Conservation (phyloP, 2,329 filamentous ascomycete genomes). For the Colletotrichum sidae region DNA sequence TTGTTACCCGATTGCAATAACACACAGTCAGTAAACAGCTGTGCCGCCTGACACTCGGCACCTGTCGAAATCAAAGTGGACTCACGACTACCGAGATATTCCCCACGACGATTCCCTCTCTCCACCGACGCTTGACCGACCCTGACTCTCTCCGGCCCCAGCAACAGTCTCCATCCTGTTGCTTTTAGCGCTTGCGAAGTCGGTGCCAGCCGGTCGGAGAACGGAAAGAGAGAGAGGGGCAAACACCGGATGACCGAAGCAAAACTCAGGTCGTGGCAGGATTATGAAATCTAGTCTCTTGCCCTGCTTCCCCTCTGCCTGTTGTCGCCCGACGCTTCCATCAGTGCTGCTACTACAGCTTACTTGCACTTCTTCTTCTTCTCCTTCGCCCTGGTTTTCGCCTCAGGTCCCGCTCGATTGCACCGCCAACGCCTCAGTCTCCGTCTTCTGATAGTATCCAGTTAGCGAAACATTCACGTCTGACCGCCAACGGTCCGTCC, state of each 20-base stretch:
- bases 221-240: slow-evolving; percentile 13
- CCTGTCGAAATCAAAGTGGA: too few species aligned
- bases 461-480: too few species aligned
- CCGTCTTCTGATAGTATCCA: too few species aligned
- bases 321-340: background rate
- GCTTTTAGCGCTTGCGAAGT: slow-evolving; percentile 35
- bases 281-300: slow-evolving; percentile 25
- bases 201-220: slow-evolving; percentile 23
- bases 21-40: background rate
- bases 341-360: background rate
- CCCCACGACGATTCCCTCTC: slow-evolving; percentile 22
- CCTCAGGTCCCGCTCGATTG: too few species aligned
- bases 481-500: background rate
- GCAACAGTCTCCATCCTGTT: slow-evolving; percentile 10
- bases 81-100: slow-evolving; percentile 21
- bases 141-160: slow-evolving; percentile 7
- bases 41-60: background rate
- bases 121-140: slow-evolving; percentile 24
- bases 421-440: too few species aligned
- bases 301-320: background rate
- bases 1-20: slow-evolving; percentile 21
- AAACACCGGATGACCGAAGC: slow-evolving; percentile 32
- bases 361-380: background rate
- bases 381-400: too few species aligned
- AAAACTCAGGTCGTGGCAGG: slow-evolving; percentile 29